A percentile compares a stretch with the other conserved stretches of the same genome.
These are phyloP conservation scores for Colletotrichum magnum DNA, from an alignment of 2,329 filamentous ascomycete genomes.

Conservation along the genomic window DNA sequence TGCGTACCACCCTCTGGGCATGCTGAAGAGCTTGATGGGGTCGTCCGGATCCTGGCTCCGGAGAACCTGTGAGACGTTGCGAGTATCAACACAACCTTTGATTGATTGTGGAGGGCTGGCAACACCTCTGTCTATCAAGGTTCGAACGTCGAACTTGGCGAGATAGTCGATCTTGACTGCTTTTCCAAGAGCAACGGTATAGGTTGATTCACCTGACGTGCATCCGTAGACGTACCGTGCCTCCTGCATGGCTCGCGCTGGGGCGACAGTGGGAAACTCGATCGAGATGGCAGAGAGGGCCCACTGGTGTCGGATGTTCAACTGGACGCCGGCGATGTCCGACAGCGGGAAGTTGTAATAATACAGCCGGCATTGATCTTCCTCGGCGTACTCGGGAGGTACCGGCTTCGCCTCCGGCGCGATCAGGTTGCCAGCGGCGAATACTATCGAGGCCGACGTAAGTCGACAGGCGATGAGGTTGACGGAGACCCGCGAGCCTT, in stretches of 20 bases:
- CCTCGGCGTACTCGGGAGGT: constrained; percentile 60
- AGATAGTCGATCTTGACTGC: constrained; percentile 77
- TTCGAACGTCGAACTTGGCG: constrained; percentile 71
- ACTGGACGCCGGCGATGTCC: constrained; percentile 31
- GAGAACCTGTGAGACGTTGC: constrained; percentile 68
- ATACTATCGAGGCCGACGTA: constrained; percentile 76
- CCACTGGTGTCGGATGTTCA: constrained; percentile 72
- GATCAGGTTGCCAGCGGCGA: constrained; percentile 73
- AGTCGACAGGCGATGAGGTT: constrained; percentile 77
- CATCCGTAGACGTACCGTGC: constrained; percentile 78
- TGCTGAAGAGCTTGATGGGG: constrained; percentile 72
- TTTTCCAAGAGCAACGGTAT: constrained; percentile 72
- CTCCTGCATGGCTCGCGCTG: constrained; percentile 67
- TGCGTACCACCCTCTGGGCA: constrained; percentile 73
- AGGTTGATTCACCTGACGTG: constrained; percentile 69
- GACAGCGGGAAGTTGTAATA: constrained; percentile 74
- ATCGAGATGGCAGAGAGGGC: constrained; percentile 75
- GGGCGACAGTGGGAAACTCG: constrained; percentile 75
- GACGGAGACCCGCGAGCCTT: constrained; percentile 55
- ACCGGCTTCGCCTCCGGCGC: constrained; percentile 58
- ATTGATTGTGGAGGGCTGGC: constrained; percentile 60
- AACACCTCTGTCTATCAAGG: constrained; percentile 68
- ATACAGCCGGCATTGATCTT: constrained; percentile 78
- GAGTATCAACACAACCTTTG: constrained; percentile 73
- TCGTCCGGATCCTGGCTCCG: constrained; percentile 60